Base-by-base conservation (phyloP, 169 alveolate species). In the Plasmodium reichenowi region DNA sequence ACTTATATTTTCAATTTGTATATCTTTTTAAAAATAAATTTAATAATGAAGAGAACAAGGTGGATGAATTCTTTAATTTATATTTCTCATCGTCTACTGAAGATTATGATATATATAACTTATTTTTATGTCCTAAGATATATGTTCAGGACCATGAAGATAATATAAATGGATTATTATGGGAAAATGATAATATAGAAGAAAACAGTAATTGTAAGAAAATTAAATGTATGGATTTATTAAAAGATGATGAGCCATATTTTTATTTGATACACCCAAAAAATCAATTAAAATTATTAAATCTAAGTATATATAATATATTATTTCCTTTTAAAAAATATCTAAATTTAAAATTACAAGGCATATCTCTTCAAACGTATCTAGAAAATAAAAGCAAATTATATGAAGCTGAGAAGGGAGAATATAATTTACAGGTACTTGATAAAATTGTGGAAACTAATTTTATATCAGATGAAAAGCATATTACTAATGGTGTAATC, bases 71-170 rank as follows among this genome's bases (percentile, higher is more conserved):
- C 64, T 71, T 87, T 47, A 32, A 59, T 20, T 87, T 20, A 26
- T 87, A 72, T 54, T 59, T 87, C 12, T 17, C 73, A 26, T 63
- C 52, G 3, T 47, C 71, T 26, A 24, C 38, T 66, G 88, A 87
- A 20, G 92, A 83, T 32, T 58, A 83, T 48, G 92, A 87, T 9
- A 22, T 72, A 45, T 74, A 74, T 47, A 87, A 74, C 73, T 59
- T 73, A 56, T 73, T 87, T 66, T 87, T 87, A 50, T 74, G 88
- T 60, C 88, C 87, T 20, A 87, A 87, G 54, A 66, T 73, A 48
- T 87, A 83, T 50, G 63, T 83, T 62, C 60, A 67, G n/a, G 9
- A 38, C 9, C 47, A 5, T 38, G 64, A 62, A 12, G 10, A 47
- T 20, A 52, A 20, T 68, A 60, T 83, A 32, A 45, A 83, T 17